phyloP scores from a whole-genome alignment of 352 stramenopile genomes.

The Phytophthora fragariaefolia region DNA sequence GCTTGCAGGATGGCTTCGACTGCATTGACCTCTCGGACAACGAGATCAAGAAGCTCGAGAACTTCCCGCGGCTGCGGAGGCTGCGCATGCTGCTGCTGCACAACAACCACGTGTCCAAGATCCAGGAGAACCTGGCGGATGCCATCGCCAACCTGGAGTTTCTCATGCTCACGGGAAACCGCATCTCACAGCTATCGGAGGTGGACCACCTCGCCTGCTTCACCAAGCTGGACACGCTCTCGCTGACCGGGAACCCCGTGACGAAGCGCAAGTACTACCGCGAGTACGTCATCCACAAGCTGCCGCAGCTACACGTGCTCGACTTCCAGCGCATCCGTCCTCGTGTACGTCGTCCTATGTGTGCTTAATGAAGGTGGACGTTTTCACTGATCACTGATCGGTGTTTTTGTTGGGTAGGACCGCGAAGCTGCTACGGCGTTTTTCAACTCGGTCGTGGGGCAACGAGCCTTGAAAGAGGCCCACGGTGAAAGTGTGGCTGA shows the following conservation, averaged over 20 bases:
- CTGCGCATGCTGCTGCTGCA: conserved; percentile 93
- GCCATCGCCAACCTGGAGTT: conserved; percentile 87
- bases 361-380: not conserved
- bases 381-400: conserved; percentile 6
- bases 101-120: conserved; percentile 93
- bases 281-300: conserved; percentile 92
- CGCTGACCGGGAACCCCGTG: conserved; percentile 90
- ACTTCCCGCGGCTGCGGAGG: conserved; percentile 90
- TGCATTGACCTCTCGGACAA: conserved; percentile 96
- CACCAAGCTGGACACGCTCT: conserved; percentile 86
- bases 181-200: conserved; percentile 80
- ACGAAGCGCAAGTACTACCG: conserved; percentile 92
- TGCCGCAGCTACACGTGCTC: conserved; percentile 87
- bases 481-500: conserved; percentile 45
- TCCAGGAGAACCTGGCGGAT: conserved; percentile 79
- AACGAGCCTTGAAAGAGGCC: conserved; percentile 67
- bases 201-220: conserved; percentile 84
- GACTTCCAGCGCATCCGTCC: conserved; percentile 89
- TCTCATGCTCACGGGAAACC: conserved; percentile 93
- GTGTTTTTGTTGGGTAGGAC: conserved; percentile 53
- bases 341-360: conserved; percentile 48
- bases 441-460: conserved; percentile 78
- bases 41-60: conserved; percentile 95
- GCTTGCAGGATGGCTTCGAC: conserved; percentile 90
- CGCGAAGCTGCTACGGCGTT: conserved; percentile 75